Evolutionary conservation across 2,329 filamentous ascomycete species (phyloP), one percentile per base, ranked within the genome.

Genomic region (Colletotrichum paranaense): DNA sequence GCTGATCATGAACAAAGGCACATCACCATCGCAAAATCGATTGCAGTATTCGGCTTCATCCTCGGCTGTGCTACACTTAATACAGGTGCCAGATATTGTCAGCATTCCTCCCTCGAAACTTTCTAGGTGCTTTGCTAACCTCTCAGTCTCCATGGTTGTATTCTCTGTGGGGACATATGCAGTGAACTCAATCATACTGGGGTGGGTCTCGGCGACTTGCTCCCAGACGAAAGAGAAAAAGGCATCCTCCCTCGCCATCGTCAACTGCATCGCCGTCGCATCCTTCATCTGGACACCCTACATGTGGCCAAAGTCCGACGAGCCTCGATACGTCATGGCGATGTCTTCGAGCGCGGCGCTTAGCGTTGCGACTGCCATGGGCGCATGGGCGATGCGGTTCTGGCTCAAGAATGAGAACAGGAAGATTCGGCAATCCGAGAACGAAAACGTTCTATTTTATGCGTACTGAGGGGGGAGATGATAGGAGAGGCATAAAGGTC

Each of bases 201-300:
- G 82, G 6, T 84, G 82, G 83, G 81, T 81, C 1, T 77, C 76
- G 0, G 76, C 76, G 4, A 82, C 80, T 1, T 83, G 81, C 55
- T 82, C 81, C 2, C 82, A 84, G 71, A 84, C 81, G 0, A 82
- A 81, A 26, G 83, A 84, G 73, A 84, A 84, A 68, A 84, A 83
- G 68, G 82, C 83, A 0, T 79, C 77, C 0, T 77, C 81, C 0
- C 73, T 84, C 0, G 80, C 81, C 8, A 82, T 85, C n/a, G 75
- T 75, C 19, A 78, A 78, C 64, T 67, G 70, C 6, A 70, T 74
- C 22, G 76, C 76, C 22, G 74, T 75, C 2, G 55, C 73, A 2
- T 72, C 68, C 9, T 74, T 75, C 46, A 76, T 77, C 5, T 77
- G 75, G 68, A 77, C 76, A 1, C 74, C 76, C 0, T 73, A 73